phyloP scores from a whole-genome alignment of 192 early-diverging fungal species.

The Rhizophagus prolifer region DNA sequence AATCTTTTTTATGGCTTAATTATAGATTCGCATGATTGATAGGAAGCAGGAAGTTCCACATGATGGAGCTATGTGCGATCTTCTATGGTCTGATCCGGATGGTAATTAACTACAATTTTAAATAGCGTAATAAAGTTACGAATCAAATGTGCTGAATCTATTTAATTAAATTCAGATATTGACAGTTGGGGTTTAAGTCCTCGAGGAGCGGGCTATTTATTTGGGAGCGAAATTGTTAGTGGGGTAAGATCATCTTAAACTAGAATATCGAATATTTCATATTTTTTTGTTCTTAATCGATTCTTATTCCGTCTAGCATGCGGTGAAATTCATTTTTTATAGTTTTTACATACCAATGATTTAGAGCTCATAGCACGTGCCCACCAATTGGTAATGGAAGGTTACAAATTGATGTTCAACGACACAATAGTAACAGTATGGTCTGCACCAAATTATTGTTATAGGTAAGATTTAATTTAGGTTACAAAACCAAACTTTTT shows the following conservation, averaged over 20 bases:
- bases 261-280: background rate
- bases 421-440: slow-evolving; percentile 96
- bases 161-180: slow-evolving; percentile 47
- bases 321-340: background rate
- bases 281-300: background rate
- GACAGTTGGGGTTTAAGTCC: slow-evolving; percentile 94
- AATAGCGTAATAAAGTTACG: background rate
- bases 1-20: background rate
- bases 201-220: slow-evolving; percentile 96
- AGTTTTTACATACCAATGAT: slow-evolving; percentile 80
- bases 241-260: slow-evolving; percentile 44
- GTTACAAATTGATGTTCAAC: slow-evolving; percentile 96
- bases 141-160: background rate
- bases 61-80: slow-evolving; percentile 93
- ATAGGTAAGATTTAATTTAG: slow-evolving; percentile 52
- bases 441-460: slow-evolving; percentile 99
- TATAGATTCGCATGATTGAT: slow-evolving; percentile 60
- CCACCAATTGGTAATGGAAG: slow-evolving; percentile 97
- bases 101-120: background rate
- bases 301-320: too few species aligned
- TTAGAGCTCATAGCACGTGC: slow-evolving; percentile 91
- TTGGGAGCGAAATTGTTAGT: slow-evolving; percentile 89
- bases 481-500: background rate
- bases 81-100: slow-evolving; percentile 89
- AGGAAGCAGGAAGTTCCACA: slow-evolving; percentile 93